Conservation (phyloP, 2,329 filamentous ascomycete genomes). For the Penicillium brasilianum region DNA sequence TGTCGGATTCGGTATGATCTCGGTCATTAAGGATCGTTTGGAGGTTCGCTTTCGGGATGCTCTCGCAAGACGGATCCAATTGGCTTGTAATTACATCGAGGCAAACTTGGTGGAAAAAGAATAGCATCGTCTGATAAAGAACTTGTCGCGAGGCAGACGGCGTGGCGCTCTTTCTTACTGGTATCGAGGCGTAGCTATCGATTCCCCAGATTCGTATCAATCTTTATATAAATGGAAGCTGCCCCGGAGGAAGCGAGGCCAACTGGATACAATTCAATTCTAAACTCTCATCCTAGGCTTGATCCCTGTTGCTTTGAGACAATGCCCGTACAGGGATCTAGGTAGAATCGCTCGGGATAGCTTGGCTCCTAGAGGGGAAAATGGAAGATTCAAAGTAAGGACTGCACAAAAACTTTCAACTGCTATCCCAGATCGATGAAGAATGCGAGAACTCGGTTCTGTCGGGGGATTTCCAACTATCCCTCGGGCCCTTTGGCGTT, state of each 20-base stretch:
- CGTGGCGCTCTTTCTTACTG: too few relatives aligned
- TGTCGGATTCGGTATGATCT: constrained; percentile 81
- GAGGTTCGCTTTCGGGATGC: constrained; percentile 73
- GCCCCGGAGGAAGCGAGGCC: too few relatives aligned
- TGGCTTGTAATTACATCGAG: constrained; percentile 69
- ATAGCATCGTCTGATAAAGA: constrained; percentile 80
- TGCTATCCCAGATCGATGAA: constrained; percentile 37
- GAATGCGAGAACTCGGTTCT: constrained; percentile 23
- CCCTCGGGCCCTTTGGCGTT: constrained; percentile 21
- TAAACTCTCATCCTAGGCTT: not conserved
- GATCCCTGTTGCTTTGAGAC: constrained; percentile 1
- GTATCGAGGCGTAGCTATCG: too few relatives aligned
- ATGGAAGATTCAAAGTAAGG: too few relatives aligned
- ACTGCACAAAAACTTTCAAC: too few relatives aligned
- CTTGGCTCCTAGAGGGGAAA: too few relatives aligned
- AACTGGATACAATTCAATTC: not conserved
- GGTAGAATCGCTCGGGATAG: too few relatives aligned
- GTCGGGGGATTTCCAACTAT: constrained; percentile 12
- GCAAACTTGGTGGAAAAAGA: constrained; percentile 73
- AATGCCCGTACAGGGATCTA: too few relatives aligned
- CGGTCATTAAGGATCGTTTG: constrained; percentile 92
- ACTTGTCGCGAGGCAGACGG: constrained; percentile 79
- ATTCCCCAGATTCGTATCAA: not conserved
- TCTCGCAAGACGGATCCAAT: constrained; percentile 59
- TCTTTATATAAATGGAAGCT: not conserved